phyloP scores from a whole-genome alignment of 1,139 yeast species.

The Debaryomyces sp. region DNA sequence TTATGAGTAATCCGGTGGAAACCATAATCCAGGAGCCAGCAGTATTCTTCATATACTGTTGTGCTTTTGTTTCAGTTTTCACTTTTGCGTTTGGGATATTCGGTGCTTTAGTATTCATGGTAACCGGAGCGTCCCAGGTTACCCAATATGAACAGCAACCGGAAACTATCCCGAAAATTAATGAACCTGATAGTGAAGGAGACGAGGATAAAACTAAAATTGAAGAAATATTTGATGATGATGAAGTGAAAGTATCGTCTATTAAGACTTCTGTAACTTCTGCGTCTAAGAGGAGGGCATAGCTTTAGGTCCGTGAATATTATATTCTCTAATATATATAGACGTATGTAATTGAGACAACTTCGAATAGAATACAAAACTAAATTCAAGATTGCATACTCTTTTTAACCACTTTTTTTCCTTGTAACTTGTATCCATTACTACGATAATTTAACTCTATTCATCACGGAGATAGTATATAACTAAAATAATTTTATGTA shows the following conservation, averaged over 20 bases:
- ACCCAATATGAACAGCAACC: neutral
- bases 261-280: constrained; percentile 28
- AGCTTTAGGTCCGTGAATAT: neutral
- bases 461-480: neutral
- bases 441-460: neutral
- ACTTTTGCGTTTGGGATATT: constrained; percentile 44
- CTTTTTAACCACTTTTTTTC: neutral
- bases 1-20: constrained; percentile 44
- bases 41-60: constrained; percentile 50
- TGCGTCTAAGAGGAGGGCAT: constrained; percentile 24
- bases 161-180: neutral
- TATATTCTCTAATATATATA: neutral
- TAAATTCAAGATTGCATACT: neutral
- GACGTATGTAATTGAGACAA: neutral
- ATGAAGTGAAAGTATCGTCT: constrained; percentile 15
- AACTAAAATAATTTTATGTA: neutral
- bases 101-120: neutral
- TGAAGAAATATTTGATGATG: constrained; percentile 18
- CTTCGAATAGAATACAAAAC: neutral
- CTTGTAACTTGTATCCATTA: neutral
- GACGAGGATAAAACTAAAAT: constrained; percentile 15
- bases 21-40: constrained; percentile 49
- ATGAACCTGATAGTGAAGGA: constrained; percentile 4
- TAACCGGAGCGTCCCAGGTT: constrained; percentile 19
- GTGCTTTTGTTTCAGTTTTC: constrained; percentile 38